Evolutionary conservation across 768 basidiomycete species (phyloP).

Genomic region (Dentipellis sp.): DNA sequence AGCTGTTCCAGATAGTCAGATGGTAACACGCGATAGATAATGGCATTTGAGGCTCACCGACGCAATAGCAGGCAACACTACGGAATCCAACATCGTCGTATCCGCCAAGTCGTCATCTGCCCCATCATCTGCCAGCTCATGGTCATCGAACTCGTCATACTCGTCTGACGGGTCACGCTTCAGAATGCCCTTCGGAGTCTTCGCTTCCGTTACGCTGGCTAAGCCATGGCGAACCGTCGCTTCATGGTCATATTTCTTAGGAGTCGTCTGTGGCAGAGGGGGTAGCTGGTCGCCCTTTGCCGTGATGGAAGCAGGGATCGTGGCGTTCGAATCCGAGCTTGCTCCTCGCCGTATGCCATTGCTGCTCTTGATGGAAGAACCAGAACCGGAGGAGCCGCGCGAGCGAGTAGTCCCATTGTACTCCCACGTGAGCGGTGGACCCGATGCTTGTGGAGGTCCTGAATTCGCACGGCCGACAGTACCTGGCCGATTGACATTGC

Average conservation of each 20-base stretch:
- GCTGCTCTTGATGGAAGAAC: slow-evolving; percentile 24
- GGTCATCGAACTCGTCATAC: slow-evolving; percentile 53
- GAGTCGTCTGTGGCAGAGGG: slow-evolving; percentile 31
- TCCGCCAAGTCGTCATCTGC: slow-evolving; percentile 52
- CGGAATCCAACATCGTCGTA: slow-evolving; percentile 92
- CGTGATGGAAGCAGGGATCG: slow-evolving; percentile 30
- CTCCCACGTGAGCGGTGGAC: slow-evolving; percentile 74
- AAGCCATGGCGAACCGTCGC: slow-evolving; percentile 54
- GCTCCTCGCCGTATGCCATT: slow-evolving; percentile 18
- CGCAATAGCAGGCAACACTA: slow-evolving; percentile 92
- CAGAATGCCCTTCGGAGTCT: slow-evolving; percentile 10
- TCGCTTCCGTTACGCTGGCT: slow-evolving; percentile 20
- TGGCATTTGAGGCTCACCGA: slow-evolving; percentile 50
- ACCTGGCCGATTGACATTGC: slow-evolving; percentile 41
- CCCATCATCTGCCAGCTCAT: slow-evolving; percentile 32
- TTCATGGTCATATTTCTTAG: slow-evolving; percentile 41
- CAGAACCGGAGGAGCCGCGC: slow-evolving; percentile 29
- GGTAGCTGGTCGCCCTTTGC: slow-evolving; percentile 50
- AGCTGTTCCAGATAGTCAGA: slow-evolving; percentile 41
- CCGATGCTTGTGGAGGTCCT: slow-evolving; percentile 48
- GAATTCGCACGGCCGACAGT: slow-evolving; percentile 59
- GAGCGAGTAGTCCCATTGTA: slow-evolving; percentile 43
- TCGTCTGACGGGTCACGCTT: slow-evolving; percentile 49
- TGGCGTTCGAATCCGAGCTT: slow-evolving; percentile 20
- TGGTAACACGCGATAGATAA: not conserved